Percentiles rank a stretch among this genome's conserved stretches.
phyloP scores from a whole-genome alignment of 2,329 filamentous ascomycete species.

The Pestalotiopsis sp. region DNA sequence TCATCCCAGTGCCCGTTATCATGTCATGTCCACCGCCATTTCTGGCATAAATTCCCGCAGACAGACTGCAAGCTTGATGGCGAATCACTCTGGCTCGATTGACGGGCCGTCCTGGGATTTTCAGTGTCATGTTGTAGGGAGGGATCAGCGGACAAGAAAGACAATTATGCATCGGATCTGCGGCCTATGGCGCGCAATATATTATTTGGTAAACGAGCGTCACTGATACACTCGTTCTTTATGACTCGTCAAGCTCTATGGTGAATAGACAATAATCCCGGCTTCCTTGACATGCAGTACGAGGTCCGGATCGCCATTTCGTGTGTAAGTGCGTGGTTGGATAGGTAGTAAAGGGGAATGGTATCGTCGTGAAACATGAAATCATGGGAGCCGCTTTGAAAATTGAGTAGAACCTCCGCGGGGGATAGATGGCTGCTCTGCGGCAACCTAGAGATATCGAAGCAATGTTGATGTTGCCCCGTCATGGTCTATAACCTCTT shows the following conservation, averaged over 20 bases:
- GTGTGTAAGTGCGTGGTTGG: neutral
- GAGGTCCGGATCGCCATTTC: neutral
- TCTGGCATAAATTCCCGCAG: neutral
- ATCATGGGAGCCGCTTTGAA: neutral
- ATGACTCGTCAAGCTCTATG: neutral
- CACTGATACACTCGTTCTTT: neutral
- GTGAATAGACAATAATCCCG: neutral
- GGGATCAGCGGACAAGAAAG: neutral
- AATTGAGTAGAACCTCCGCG: neutral
- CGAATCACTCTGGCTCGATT: neutral
- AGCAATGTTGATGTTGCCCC: neutral
- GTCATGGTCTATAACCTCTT: constrained; percentile 8
- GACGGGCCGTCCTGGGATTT: neutral
- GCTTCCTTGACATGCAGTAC: neutral
- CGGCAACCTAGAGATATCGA: neutral
- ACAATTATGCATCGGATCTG: neutral
- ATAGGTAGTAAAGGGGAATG: neutral
- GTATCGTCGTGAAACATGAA: constrained; percentile 10
- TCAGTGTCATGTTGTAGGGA: neutral
- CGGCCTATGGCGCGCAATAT: neutral
- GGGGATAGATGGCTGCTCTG: neutral
- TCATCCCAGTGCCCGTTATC: neutral
- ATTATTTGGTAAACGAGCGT: neutral
- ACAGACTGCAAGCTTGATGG: neutral
- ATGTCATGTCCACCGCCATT: neutral